Evolutionary conservation across 2,329 filamentous ascomycete genomes (phyloP), one percentile per base, ranked within the genome.

Genomic region (Colletotrichum salicis): DNA sequence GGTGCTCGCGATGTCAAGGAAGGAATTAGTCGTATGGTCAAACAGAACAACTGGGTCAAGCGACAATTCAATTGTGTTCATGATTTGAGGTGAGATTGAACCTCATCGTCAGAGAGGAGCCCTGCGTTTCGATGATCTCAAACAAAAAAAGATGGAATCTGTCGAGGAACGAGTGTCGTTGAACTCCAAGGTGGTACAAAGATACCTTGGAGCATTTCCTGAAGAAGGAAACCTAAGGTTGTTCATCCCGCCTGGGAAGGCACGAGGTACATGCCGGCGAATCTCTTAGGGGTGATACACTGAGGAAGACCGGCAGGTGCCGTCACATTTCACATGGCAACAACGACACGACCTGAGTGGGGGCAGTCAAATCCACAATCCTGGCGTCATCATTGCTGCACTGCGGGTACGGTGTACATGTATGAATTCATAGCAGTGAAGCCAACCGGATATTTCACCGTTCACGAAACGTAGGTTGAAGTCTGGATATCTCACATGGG

Each of bases 11-110:
- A 71, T 54, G 8, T 58, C 58, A 13, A 71, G 15, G 15, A 41
- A 48, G 12, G 52, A 41, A 7, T 24, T n/a, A 6, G 52, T 48
- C 2, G 22, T n/a, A 5, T 31, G 24, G 24, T 71, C 27, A 52
- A n/a, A 45, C 2, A 71, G 27, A 10, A 60, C 13, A 27, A 71
- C 58, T 15, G 58, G 51, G 29, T 69, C 64, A 15, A 71, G 31
- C 4, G 45, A 29, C 27, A 71, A 22, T 4, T 45, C 35, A n/a
- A 58, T 58, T 4, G 45, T 58, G 10, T 33, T 29, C 69, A 71
- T 71, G 59, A 12, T 69, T 29, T n/a, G 19, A 15, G 7, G 33
- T 29, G 15, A 37, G 8, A 19, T 7, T n/a, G 57, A 2, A 48
- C 41, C 4, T 35, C 27, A 33, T 33, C 41, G 41, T 48, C 19